Base-by-base conservation (phyloP, 2,329 filamentous ascomycete species). In the Hypomyces rosellus region DNA sequence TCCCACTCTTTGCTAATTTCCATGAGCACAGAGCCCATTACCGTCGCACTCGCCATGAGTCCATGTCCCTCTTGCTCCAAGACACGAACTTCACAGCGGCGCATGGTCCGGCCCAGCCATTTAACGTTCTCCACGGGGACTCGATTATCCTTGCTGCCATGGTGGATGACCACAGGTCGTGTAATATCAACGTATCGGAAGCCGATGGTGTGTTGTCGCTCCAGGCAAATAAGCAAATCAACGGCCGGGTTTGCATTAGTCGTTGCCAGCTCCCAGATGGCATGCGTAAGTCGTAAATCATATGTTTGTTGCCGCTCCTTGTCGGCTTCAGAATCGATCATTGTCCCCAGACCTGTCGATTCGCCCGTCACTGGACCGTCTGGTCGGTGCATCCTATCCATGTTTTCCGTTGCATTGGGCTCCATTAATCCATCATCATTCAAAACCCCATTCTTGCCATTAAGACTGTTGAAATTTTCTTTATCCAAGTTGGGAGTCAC, bases 171-270 rank as follows among this genome's bases (percentile, higher is more conserved):
- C 0, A 97, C 88, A 0, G 89, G 82, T 8, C 90, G 82, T 5
- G 87, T 95, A 57, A 99, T 96, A 64, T 99, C 93, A 15, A 96
- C 92, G 64, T 99, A 99, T 45, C 91, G 84, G 71, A 99, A 99
- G 0, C 93, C 93, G 60, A 99, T 96, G 0, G 88, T 84, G 61
- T 95, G 89, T 25, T 88, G 81, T 18, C 93, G 83, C 68, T 99
- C 93, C 2, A 99, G 76, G 64, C 93, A 99, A 5, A 96, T 88
- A 1, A 99, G 75, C 15, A 99, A 73, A 66, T 99, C 93, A 0
- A 95, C 89, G 1, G 93, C 92, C 0, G 93, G 93, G 64, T 99
- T 97, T 2, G 91, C 90, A 45, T 91, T 87, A 1, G 85, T 86
- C 0, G 92, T 97, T 1, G 93, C 90, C 15, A 95, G 77, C 53